Percentiles rank a stretch among this genome's conserved stretches.
Conservation (phyloP, 176 grass and related monocot species). For the Puya raimondii region DNA sequence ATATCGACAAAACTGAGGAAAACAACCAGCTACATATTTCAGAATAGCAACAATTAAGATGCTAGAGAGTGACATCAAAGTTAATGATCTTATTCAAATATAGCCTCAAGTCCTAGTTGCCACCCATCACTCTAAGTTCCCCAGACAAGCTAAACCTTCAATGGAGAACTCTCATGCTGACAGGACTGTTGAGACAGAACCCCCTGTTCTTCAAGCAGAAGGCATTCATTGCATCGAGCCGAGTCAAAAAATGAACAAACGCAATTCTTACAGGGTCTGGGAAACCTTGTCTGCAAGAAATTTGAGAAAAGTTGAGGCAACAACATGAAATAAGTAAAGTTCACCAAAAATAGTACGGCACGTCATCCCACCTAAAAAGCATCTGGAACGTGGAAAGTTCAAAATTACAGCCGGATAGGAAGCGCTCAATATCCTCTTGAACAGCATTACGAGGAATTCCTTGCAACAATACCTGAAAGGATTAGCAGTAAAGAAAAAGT, state of each 20-base stretch:
- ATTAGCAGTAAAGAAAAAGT: background rate
- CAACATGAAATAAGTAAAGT: background rate
- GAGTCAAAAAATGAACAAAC: constrained; percentile 48
- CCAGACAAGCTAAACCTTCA: constrained; percentile 6
- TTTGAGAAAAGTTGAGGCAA: constrained; percentile 3
- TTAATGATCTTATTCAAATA: too few species aligned
- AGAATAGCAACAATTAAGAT: too few species aligned
- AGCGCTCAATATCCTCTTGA: constrained; percentile 72
- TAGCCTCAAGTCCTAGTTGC: background rate
- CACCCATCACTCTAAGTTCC: background rate
- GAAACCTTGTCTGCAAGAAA: constrained; percentile 35
- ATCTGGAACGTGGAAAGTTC: constrained; percentile 54
- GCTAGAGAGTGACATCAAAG: too few species aligned
- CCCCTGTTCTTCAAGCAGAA: constrained; percentile 53
- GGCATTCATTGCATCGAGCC: constrained; percentile 57
- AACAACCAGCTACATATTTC: too few species aligned
- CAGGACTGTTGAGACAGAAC: constrained; percentile 69
- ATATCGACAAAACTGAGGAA: too few species aligned
- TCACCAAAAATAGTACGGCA: constrained; percentile 10
- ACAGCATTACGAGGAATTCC: constrained; percentile 58
- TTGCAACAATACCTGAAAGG: constrained; percentile 59
- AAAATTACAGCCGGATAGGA: constrained; percentile 61
- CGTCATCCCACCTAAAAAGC: constrained; percentile 31
- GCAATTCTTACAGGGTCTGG: constrained; percentile 51
- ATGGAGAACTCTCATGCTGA: constrained; percentile 67